Base-by-base conservation (phyloP, 306 rosid genomes). In the Cucumis melo region DNA sequence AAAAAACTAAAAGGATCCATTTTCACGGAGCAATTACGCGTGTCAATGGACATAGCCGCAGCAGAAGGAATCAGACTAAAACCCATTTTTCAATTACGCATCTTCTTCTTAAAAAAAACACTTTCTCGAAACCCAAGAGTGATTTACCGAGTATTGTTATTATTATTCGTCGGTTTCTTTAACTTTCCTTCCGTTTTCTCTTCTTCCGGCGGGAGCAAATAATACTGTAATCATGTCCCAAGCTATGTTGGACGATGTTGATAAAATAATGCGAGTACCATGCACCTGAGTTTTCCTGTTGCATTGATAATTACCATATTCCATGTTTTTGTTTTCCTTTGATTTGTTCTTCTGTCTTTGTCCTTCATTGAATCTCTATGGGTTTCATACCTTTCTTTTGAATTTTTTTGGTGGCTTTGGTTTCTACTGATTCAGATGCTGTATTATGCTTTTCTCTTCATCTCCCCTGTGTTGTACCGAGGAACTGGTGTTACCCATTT, bases 221-320 rank as follows among this genome's bases (percentile, higher is more conserved):
- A 19, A 53, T 62, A n/a, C 5, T 72, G 34, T 19, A 80, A 79
- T 39, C 83, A 91, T 89, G 94, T 79, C 94, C 73, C 83, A 82
- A 80, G 39, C 77, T 73, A 81, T 85, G 36, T 68, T 10, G 89
- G 93, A 91, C 11, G 66, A 61, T 79, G 89, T 89, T 42, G 88
- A 85, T 76, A 84, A 87, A 27, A 27, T 27, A 83, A 85, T 88
- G 97, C 87, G 55, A 60, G 84, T 36, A 3, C 34, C 12, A 3
- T 67, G n/a, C 77, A 51, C 5, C 19, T 72, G 0, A 27, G 17
- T 32, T 62, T 21, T 73, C 29, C 24, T 48, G 24, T 73, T 48
- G 44, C 65, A 27, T 27, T 27, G 29, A 27, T 27, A 27, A 12
- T 46, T 41, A 20, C 34, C 11, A 36, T 41, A 51, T 51, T 51